Evolutionary conservation across 2,329 filamentous ascomycete genomes (phyloP), one percentile per base, ranked within the genome.

Genomic region (Triangularia setosa): DNA sequence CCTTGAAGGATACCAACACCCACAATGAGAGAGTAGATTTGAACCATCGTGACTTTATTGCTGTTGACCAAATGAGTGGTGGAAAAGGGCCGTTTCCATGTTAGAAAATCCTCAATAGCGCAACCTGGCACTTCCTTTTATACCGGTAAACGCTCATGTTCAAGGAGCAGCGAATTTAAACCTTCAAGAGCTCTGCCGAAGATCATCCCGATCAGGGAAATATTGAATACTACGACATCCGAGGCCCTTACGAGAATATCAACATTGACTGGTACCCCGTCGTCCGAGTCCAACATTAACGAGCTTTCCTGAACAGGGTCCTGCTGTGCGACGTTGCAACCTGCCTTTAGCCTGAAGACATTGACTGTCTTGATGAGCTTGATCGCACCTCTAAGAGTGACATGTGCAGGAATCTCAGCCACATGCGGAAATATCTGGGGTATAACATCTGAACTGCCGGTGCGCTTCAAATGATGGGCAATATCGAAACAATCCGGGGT

Each of bases 21-120:
- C 6, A 24, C 3, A 12, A 48, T 33, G 25, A 66, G 52, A n/a
- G 63, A 27, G 1, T 58, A 62, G 18, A 64, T 21, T 3, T 66
- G 60, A 40, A 68, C 66, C 64, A 68, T 68, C 18, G 5, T 61
- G 23, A 12, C 12, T 11, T 12, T 55, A 23, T 24, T 54, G 48
- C n/a, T 54, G 8, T 23, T 5, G 14, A 54, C 11, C 1, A 33
- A 33, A 8, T 11, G 30, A 3, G 30, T 16, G 30, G 3, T 12
- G 2, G 12, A 25, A 55, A 55, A 28, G 52, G 23, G 3, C 4
- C 12, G 21, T 8, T 9, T 9, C 4, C 24, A n/a, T n/a, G 3
- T 54, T 16, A 52, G 3, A 52, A 4, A 5, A 21, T 54, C 18
- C 6, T 7, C 8, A 5, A 4, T 21, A 1, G n/a, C n/a, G 12